Conservation (phyloP, 2,329 filamentous ascomycete genomes). For the Achaetomium macrosporum region DNA sequence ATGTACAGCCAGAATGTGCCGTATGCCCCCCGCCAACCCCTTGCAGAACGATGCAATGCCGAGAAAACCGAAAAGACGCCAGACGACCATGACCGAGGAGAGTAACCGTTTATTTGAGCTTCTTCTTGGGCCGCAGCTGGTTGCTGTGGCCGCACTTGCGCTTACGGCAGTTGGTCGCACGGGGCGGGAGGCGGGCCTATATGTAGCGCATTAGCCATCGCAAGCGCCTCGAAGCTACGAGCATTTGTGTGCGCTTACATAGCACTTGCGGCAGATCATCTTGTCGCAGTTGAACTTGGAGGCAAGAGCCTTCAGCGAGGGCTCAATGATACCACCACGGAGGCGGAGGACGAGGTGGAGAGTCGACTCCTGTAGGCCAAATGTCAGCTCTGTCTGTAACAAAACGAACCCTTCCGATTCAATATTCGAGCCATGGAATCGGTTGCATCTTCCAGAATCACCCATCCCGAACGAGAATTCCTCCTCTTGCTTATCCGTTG, state of each 20-base stretch:
- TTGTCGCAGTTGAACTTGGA: slow-evolving; percentile 99
- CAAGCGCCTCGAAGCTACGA: neutral
- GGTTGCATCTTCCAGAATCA: neutral
- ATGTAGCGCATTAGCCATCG: slow-evolving; percentile 18
- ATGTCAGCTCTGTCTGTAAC: slow-evolving; percentile 13
- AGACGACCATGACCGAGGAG: slow-evolving; percentile 27
- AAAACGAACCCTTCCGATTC: neutral
- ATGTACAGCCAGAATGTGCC: slow-evolving; percentile 23
- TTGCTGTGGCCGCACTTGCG: slow-evolving; percentile 99
- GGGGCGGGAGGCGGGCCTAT: slow-evolving; percentile 79
- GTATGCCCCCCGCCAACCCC: slow-evolving; percentile 22
- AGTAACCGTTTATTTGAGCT: slow-evolving; percentile 78
- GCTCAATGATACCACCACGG: slow-evolving; percentile 98
- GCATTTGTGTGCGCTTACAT: slow-evolving; percentile 56
- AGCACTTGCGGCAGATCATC: slow-evolving; percentile 99
- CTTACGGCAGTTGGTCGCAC: slow-evolving; percentile 99
- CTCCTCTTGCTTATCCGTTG: slow-evolving; percentile 3
- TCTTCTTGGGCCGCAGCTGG: slow-evolving; percentile 99
- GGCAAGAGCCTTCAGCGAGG: slow-evolving; percentile 94
- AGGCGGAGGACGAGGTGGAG: slow-evolving; percentile 98
- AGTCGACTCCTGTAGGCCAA: slow-evolving; percentile 71
- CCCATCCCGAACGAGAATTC: neutral
- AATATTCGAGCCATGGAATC: slow-evolving; percentile 3
- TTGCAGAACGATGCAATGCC: slow-evolving; percentile 22
- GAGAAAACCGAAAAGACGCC: slow-evolving; percentile 35